A percentile compares a stretch with the other conserved stretches of the same genome.
Conservation (phyloP, 305 asterid genomes). For the Petunia hybrid region DNA sequence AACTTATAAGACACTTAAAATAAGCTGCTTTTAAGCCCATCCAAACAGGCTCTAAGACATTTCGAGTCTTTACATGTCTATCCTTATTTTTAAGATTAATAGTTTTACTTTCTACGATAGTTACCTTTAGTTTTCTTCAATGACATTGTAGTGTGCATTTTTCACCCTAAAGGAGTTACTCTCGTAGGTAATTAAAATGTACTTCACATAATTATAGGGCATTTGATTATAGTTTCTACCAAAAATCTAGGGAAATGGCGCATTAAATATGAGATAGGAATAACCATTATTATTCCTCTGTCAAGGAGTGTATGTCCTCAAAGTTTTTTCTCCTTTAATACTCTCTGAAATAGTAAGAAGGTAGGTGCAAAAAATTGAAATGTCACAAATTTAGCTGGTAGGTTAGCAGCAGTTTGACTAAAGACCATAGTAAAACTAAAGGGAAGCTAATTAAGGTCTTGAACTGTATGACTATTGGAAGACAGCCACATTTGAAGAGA, state of each 20-base stretch:
- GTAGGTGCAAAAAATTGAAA: slow-evolving; percentile 37
- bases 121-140: too few species aligned
- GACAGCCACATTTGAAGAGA: slow-evolving; percentile 37
- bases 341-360: slow-evolving; percentile 19
- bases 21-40: too few species aligned
- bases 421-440: slow-evolving; percentile 29
- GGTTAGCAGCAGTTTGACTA: slow-evolving; percentile 39
- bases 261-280: slow-evolving; percentile 2
- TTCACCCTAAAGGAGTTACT: too few species aligned
- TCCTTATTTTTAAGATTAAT: too few species aligned
- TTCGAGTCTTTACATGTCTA: too few species aligned
- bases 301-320: slow-evolving; percentile 5
- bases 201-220: not conserved
- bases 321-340: not conserved
- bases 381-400: slow-evolving; percentile 33
- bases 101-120: too few species aligned
- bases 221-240: not conserved
- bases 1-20: too few species aligned
- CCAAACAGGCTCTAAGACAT: too few species aligned
- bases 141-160: too few species aligned
- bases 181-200: too few species aligned
- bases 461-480: slow-evolving; percentile 41
- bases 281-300: too few species aligned
- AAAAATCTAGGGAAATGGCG: not conserved
- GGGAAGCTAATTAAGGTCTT: slow-evolving; percentile 10